Conservation (phyloP, 2,329 filamentous ascomycete species). For the Septoria linicola region DNA sequence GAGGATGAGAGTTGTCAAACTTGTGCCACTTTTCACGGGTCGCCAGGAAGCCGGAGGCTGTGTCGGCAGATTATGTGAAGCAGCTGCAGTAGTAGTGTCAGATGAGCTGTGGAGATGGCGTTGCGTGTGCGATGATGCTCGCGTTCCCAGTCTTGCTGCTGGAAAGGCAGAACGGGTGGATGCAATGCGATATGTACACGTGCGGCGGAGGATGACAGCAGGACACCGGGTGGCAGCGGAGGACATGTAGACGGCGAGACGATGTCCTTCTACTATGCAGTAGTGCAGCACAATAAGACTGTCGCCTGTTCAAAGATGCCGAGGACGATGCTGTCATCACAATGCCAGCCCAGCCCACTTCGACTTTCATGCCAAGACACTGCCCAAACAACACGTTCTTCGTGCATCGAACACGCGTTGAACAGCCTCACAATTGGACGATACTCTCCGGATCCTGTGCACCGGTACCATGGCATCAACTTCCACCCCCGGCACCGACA, state of each 20-base stretch:
- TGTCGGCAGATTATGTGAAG: conserved; percentile 4
- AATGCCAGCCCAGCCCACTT: conserved; percentile 1
- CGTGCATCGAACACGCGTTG: not conserved
- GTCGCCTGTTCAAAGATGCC: no score
- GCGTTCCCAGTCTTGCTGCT: not conserved
- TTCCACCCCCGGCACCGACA: conserved; percentile 16
- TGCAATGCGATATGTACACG: no score
- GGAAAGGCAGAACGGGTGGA: not conserved
- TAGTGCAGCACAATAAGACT: no score
- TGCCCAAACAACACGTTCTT: conserved; percentile 12
- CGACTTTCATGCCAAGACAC: no score
- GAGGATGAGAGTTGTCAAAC: conserved; percentile 27
- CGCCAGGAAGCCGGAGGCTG: conserved; percentile 1
- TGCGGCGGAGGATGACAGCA: not conserved
- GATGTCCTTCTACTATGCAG: no score
- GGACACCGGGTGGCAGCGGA: conserved; percentile 5
- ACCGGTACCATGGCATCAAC: conserved; percentile 22
- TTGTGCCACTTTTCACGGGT: conserved; percentile 21
- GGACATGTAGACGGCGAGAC: not conserved
- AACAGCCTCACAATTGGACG: not conserved
- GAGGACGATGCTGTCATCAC: conserved; percentile 1
- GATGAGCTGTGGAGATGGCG: conserved; percentile 4
- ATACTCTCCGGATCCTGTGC: not conserved
- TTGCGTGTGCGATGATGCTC: not conserved
- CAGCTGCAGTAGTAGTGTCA: no score